A percentile compares a stretch with the other conserved stretches of the same genome.
Conservation (phyloP, 169 alveolate genomes). For the Plasmodium gaboni region DNA sequence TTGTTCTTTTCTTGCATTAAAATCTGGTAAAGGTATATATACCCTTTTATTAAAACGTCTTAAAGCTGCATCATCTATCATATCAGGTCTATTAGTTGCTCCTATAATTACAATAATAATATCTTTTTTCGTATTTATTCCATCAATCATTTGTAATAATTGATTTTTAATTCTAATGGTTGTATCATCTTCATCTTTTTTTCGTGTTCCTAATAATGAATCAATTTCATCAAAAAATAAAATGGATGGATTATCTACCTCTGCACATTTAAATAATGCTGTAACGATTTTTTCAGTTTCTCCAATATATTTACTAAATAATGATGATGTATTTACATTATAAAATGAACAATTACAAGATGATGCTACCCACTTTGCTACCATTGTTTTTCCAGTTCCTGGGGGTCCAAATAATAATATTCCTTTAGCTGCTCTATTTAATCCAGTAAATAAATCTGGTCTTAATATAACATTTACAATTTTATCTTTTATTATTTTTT, state of each 20-base stretch:
- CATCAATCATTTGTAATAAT: constrained; percentile 94
- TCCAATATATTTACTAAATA: constrained; percentile 94
- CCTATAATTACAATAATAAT: constrained; percentile 90
- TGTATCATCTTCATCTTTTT: constrained; percentile 93
- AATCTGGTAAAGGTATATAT: constrained; percentile 94
- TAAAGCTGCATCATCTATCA: constrained; percentile 96
- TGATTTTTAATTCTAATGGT: constrained; percentile 94
- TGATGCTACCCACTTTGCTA: constrained; percentile 95
- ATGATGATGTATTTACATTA: constrained; percentile 94
- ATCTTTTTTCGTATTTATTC: constrained; percentile 90
- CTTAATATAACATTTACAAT: constrained; percentile 89
- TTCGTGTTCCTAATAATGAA: constrained; percentile 91
- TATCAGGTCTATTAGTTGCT: constrained; percentile 96
- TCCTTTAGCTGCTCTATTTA: constrained; percentile 91
- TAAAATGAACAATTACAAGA: constrained; percentile 93
- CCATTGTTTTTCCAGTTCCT: constrained; percentile 92
- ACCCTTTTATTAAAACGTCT: constrained; percentile 93
- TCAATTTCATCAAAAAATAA: constrained; percentile 96
- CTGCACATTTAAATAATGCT: constrained; percentile 93
- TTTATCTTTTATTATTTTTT: constrained; percentile 87
- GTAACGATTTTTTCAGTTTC: constrained; percentile 94
- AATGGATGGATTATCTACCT: constrained; percentile 91
- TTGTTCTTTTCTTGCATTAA: constrained; percentile 88
- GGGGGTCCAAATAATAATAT: constrained; percentile 92
- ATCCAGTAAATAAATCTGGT: constrained; percentile 90